These are phyloP conservation scores for Entonaema liquescens DNA, from an alignment of 495 filamentous ascomycete species.

Conservation along the genomic window DNA sequence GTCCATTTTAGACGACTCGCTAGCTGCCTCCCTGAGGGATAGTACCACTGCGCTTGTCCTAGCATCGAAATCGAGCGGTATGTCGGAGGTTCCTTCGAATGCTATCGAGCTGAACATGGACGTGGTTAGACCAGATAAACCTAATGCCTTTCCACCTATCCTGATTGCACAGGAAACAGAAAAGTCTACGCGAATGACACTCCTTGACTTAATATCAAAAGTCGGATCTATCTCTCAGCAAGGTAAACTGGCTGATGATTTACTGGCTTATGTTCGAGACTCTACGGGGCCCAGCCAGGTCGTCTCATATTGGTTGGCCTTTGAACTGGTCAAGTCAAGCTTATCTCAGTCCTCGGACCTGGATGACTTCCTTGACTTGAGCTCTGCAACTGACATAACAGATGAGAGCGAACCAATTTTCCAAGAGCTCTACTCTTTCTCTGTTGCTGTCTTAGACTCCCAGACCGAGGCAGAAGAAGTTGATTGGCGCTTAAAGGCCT, in stretches of 20 bases:
- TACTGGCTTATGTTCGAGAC: slow-evolving; percentile 67
- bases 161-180: slow-evolving; percentile 73
- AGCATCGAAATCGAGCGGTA: slow-evolving; percentile 44
- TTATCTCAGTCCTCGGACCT: slow-evolving; percentile 59
- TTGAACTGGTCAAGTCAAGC: slow-evolving; percentile 70
- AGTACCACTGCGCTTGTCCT: slow-evolving; percentile 60
- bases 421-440: slow-evolving; percentile 82
- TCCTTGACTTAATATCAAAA: slow-evolving; percentile 56
- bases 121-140: slow-evolving; percentile 30
- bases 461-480: slow-evolving; percentile 57
- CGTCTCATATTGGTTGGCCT: slow-evolving; percentile 83
- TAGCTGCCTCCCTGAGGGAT: slow-evolving; percentile 71
- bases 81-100: slow-evolving; percentile 42
- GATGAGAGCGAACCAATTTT: slow-evolving; percentile 64
- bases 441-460: slow-evolving; percentile 69
- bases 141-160: slow-evolving; percentile 63
- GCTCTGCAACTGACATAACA: slow-evolving; percentile 46
- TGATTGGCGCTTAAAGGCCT: slow-evolving; percentile 76
- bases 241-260: slow-evolving; percentile 60
- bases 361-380: slow-evolving; percentile 72
- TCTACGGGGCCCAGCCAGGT: slow-evolving; percentile 64
- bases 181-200: slow-evolving; percentile 64
- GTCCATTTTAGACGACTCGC: slow-evolving; percentile 70
- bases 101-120: slow-evolving; percentile 34
- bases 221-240: slow-evolving; percentile 56